Conservation (phyloP, 768 basidiomycete genomes). For the Crepidotus variabilis region DNA sequence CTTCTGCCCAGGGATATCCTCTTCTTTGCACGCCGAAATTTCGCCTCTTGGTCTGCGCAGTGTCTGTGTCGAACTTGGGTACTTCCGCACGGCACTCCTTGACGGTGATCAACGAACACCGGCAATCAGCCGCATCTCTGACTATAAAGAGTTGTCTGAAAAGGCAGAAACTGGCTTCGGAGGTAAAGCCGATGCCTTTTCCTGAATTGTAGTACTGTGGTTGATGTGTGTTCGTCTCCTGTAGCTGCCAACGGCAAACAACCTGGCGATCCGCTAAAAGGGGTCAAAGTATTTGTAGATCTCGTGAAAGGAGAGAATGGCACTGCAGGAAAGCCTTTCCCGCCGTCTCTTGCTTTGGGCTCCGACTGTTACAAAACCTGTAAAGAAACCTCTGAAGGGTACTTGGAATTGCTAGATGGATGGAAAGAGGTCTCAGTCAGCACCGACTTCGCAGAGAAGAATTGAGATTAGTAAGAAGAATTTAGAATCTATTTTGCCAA, state of each 20-base stretch:
- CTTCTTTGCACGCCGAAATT: constrained; percentile 30
- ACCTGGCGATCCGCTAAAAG: constrained; percentile 31
- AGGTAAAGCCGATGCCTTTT: constrained; percentile 14
- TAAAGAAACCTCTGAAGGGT: constrained; percentile 14
- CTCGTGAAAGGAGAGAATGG: constrained; percentile 24
- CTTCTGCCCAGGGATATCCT: constrained; percentile 23
- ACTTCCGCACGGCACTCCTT: constrained; percentile 33
- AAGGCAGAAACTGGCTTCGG: constrained; percentile 19
- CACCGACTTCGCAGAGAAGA: constrained; percentile 19
- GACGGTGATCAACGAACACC: constrained; percentile 20
- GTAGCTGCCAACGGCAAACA: constrained; percentile 23
- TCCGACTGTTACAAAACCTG: constrained; percentile 21
- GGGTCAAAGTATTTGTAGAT: constrained; percentile 27
- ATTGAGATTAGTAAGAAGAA: no score
- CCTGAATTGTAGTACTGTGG: no score
- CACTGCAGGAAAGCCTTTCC: constrained; percentile 24
- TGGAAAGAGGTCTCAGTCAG: constrained; percentile 26
- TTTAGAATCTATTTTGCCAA: no score
- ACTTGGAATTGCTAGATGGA: constrained; percentile 19
- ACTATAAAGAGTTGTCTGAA: constrained; percentile 25
- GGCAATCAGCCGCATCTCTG: constrained; percentile 24
- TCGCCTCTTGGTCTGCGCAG: constrained; percentile 32
- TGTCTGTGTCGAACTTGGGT: constrained; percentile 34
- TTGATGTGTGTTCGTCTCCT: no score
- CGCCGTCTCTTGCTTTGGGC: constrained; percentile 21